phyloP scores from a whole-genome alignment of 2,329 filamentous ascomycete genomes.

The Curvularia sp. region DNA sequence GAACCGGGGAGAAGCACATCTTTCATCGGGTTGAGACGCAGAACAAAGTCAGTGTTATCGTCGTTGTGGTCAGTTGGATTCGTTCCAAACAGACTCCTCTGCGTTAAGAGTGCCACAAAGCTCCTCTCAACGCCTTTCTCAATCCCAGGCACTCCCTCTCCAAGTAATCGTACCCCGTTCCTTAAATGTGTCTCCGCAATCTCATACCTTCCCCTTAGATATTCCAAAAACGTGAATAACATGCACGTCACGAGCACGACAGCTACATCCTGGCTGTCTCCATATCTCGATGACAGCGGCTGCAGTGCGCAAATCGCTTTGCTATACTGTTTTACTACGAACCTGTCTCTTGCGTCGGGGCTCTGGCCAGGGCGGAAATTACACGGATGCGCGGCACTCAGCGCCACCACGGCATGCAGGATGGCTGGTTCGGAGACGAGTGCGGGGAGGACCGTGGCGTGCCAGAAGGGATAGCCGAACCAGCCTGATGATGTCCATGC shows the following conservation, averaged over 20 bases:
- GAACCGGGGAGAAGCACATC: not conserved
- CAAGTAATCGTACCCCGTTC: conserved; percentile 52
- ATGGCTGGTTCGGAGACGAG: conserved; percentile 52
- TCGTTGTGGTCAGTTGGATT: not conserved
- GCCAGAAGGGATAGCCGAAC: conserved; percentile 48
- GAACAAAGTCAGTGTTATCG: not conserved
- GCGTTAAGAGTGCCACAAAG: conserved; percentile 44
- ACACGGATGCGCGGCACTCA: conserved; percentile 48
- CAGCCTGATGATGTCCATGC: conserved; percentile 12
- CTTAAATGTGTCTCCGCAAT: conserved; percentile 52
- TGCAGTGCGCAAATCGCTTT: conserved; percentile 51
- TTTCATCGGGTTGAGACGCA: conserved; percentile 1
- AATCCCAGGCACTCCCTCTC: conserved; percentile 37
- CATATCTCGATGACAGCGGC: conserved; percentile 19
- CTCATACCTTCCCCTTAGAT: conserved; percentile 51
- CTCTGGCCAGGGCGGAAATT: conserved; percentile 7
- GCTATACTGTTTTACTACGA: conserved; percentile 52
- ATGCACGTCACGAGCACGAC: conserved; percentile 54
- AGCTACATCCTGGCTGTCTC: conserved; percentile 37
- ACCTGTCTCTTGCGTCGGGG: conserved; percentile 20
- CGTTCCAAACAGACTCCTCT: conserved; percentile 25
- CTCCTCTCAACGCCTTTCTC: conserved; percentile 57
- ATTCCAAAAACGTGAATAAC: conserved; percentile 54
- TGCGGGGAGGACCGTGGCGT: conserved; percentile 51
- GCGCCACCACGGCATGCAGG: conserved; percentile 53